phyloP scores from a whole-genome alignment of 192 early-diverging fungal species.

The Coemansia sp. region DNA sequence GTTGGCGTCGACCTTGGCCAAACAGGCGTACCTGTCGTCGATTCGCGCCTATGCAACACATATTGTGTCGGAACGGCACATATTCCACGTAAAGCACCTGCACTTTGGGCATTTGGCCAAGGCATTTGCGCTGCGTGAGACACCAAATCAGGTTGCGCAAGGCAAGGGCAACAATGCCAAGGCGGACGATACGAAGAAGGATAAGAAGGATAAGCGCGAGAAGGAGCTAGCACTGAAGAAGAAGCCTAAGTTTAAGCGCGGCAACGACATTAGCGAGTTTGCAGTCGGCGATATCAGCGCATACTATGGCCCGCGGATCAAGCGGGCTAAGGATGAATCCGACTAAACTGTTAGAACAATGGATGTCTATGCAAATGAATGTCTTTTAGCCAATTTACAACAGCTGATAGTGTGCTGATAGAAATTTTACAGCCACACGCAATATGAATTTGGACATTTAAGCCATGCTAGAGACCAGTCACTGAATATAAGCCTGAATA shows the following conservation, averaged over 20 bases:
- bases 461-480: too few relatives aligned
- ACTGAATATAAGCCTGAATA: too few relatives aligned
- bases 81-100: conserved; percentile 93
- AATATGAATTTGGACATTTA: too few relatives aligned
- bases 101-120: conserved; percentile 98
- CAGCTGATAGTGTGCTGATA: too few relatives aligned
- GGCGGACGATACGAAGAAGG: conserved; percentile 27
- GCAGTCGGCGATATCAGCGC: conserved; percentile 47
- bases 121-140: conserved; percentile 91
- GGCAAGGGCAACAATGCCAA: conserved; percentile 51
- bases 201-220: conserved; percentile 41
- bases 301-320: conserved; percentile 41
- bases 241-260: conserved; percentile 43
- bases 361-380: too few relatives aligned
- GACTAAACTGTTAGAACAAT: too few relatives aligned
- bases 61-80: conserved; percentile 70
- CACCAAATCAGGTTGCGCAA: conserved; percentile 64
- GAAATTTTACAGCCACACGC: too few relatives aligned
- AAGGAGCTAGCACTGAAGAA: conserved; percentile 37
- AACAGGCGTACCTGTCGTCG: conserved; percentile 80
- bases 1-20: conserved; percentile 54
- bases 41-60: conserved; percentile 95
- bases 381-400: too few relatives aligned
- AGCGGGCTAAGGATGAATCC: conserved; percentile 15
- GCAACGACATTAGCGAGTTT: conserved; percentile 54